Evolutionary conservation across 2,329 filamentous ascomycete genomes (phyloP).

Genomic region (Colletotrichum siamense): DNA sequence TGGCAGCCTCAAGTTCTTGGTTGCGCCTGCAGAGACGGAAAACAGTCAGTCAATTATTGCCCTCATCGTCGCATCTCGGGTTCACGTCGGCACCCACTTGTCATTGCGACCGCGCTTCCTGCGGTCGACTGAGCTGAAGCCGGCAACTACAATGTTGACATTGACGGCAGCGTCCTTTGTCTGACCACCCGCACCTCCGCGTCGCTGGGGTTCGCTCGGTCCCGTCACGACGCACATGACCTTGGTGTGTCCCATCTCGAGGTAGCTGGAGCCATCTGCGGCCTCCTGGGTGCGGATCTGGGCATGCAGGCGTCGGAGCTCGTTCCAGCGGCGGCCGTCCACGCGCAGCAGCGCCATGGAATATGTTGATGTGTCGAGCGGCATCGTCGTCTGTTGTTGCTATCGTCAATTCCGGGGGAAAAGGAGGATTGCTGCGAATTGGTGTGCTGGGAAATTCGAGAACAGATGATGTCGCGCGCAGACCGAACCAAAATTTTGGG

Average conservation of each 20-base stretch:
- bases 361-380: slow-evolving; percentile 93
- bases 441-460: background rate
- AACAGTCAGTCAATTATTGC: background rate
- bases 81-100: slow-evolving; percentile 61
- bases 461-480: background rate
- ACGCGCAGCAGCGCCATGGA: slow-evolving; percentile 82
- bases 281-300: slow-evolving; percentile 92
- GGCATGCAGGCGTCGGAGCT: slow-evolving; percentile 85
- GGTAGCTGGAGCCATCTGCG: slow-evolving; percentile 90
- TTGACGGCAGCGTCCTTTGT: slow-evolving; percentile 69
- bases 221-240: slow-evolving; percentile 92
- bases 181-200: slow-evolving; percentile 31
- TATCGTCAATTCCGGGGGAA: background rate
- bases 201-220: slow-evolving; percentile 69
- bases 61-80: background rate
- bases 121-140: slow-evolving; percentile 86
- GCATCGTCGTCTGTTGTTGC: slow-evolving; percentile 63
- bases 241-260: slow-evolving; percentile 97
- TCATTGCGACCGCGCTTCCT: slow-evolving; percentile 78
- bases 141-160: slow-evolving; percentile 84
- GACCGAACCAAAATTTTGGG: slow-evolving; percentile 12
- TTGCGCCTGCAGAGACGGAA: slow-evolving; percentile 63
- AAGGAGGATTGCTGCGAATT: background rate
- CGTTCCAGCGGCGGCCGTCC: slow-evolving; percentile 93
- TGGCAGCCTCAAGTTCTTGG: slow-evolving; percentile 79